Base-by-base conservation (phyloP, 805 yeast species). In the Sugiyamaella chiloensis region DNA sequence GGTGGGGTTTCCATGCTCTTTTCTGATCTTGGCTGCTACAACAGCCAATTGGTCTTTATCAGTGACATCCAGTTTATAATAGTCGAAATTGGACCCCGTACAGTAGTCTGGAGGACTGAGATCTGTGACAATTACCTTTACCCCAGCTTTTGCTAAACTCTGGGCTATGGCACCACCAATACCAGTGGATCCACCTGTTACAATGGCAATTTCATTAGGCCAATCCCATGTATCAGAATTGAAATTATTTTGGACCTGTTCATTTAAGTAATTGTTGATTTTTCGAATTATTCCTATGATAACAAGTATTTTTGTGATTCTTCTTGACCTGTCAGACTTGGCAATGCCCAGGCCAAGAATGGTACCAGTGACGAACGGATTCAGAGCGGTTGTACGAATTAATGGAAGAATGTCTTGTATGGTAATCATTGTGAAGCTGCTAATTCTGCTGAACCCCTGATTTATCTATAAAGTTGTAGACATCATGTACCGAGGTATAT, bases 11-110 rank as follows among this genome's bases (percentile, higher is more conserved):
- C 89, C 90, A 40, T 85, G 72, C 16, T 52, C 54, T 23, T 34
- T 29, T 27, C 40, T 42, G 30, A 52, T 46, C 19, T 39, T 42
- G 4, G 59, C 57, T 8, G 73, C 71, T 30, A 68, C 56, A 8
- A 61, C 58, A 16, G 61, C 53, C 9, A 85, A 71, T 20, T 73
- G 70, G 4, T 64, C 58, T 14, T 73, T 54, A 45, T 76, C 62
- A 35, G 86, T 71, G 3, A 85, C 81, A 62, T 85, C 90, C 61
- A 88, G 82, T 39, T 66, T 54, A 55, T 71, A 79, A 60, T 79
- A 85, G 30, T 20, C 19, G 46, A 46, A 14, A 24, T 40, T 40
- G 5, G 36, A 35, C 6, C 35, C 26, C 20, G 23, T 3, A 9
- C 12, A 5, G 6, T 27, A 12, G 3, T 7, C 5, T 29, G 34